These are phyloP conservation scores for Pseudoperonospora humuli DNA, from an alignment of 352 stramenopile species.

Conservation along the genomic window DNA sequence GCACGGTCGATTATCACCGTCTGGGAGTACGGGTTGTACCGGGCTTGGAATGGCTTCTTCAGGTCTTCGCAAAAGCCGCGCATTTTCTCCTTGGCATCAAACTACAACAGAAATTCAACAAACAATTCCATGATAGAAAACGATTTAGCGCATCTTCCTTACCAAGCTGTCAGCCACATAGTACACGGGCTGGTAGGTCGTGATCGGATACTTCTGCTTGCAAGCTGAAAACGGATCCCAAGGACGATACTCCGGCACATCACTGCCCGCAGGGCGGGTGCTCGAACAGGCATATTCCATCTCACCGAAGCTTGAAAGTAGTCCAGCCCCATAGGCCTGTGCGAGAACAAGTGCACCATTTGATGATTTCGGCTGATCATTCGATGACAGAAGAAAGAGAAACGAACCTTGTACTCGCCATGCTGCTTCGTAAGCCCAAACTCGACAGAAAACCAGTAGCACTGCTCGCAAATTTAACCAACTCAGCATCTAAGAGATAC, in stretches of 20 bases:
- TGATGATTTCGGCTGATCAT: background rate
- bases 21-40: constrained; percentile 91
- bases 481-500: background rate
- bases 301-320: constrained; percentile 96
- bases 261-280: constrained; percentile 44
- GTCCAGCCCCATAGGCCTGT: constrained; percentile 91
- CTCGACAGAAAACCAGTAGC: constrained; percentile 98
- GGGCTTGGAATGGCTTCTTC: constrained; percentile 92
- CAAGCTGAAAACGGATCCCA: constrained; percentile 93
- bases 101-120: constrained; percentile 17
- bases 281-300: constrained; percentile 92
- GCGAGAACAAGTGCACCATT: background rate
- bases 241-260: constrained; percentile 83
- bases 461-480: constrained; percentile 30
- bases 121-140: background rate
- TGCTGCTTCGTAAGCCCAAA: constrained; percentile 93
- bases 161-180: constrained; percentile 93
- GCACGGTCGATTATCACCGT: constrained; percentile 75
- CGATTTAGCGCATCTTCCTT: constrained; percentile 8
- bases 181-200: constrained; percentile 95
- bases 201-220: constrained; percentile 95
- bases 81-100: constrained; percentile 92
- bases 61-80: constrained; percentile 92
- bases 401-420: constrained; percentile 85
- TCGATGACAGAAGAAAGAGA: background rate